Conservation (phyloP, 495 filamentous ascomycete species). For the Neurospora tetrasperma region DNA sequence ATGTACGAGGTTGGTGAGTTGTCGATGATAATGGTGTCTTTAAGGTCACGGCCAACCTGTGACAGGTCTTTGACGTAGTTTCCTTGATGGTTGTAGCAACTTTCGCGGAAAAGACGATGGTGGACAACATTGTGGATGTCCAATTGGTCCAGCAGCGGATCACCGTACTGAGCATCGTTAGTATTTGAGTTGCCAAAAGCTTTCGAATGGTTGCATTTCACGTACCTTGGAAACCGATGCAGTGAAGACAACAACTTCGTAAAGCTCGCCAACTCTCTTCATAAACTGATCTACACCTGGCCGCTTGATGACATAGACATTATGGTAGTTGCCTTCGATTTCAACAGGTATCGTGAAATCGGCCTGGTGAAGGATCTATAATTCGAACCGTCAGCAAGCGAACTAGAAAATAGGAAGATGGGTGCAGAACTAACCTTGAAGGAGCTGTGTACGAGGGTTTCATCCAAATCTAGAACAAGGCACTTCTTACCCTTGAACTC, state of each 20-base stretch:
- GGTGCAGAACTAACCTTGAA: slow-evolving; percentile 65
- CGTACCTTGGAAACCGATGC: slow-evolving; percentile 95
- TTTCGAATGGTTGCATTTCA: background rate
- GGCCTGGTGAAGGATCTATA: slow-evolving; percentile 88
- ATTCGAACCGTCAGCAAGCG: slow-evolving; percentile 11
- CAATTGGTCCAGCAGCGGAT: slow-evolving; percentile 90
- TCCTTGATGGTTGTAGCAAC: slow-evolving; percentile 98
- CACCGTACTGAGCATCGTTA: slow-evolving; percentile 65
- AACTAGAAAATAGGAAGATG: background rate
- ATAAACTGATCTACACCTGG: slow-evolving; percentile 97
- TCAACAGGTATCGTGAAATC: slow-evolving; percentile 99
- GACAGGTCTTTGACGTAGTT: slow-evolving; percentile 99
- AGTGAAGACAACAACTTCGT: slow-evolving; percentile 98
- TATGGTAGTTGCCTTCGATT: slow-evolving; percentile 97
- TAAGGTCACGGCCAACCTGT: slow-evolving; percentile 89
- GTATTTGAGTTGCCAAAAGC: background rate
- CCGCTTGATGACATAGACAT: slow-evolving; percentile 98
- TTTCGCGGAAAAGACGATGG: slow-evolving; percentile 92
- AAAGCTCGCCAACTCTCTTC: slow-evolving; percentile 95
- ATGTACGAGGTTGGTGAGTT: slow-evolving; percentile 99
- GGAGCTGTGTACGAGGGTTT: slow-evolving; percentile 98
- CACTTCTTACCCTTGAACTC: slow-evolving; percentile 82
- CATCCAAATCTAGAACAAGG: slow-evolving; percentile 89
- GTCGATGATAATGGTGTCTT: slow-evolving; percentile 98
- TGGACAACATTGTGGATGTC: slow-evolving; percentile 97